These are phyloP conservation scores for Chaetomium sp. DNA, from an alignment of 2,329 filamentous ascomycete species.

Conservation along the genomic window DNA sequence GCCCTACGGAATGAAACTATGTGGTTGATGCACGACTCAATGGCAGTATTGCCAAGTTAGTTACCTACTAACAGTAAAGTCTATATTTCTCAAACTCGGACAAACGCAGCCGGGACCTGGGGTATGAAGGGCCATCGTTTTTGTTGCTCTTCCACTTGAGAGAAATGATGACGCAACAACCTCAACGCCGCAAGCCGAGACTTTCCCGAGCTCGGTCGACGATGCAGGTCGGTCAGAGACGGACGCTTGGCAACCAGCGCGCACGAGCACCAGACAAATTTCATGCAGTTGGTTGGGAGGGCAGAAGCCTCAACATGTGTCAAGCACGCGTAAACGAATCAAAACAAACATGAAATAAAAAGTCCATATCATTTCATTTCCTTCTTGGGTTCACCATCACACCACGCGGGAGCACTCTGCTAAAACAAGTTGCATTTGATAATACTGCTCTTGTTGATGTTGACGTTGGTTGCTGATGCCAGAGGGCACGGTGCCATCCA, in stretches of 20 bases:
- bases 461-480: background rate
- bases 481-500: background rate
- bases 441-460: too few relatives aligned
- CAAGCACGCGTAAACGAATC: background rate
- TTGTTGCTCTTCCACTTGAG: too few relatives aligned
- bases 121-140: too few relatives aligned
- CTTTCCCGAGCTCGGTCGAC: background rate
- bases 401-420: background rate
- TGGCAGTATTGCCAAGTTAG: too few relatives aligned
- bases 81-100: too few relatives aligned
- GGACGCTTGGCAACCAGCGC: background rate
- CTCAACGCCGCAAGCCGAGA: background rate
- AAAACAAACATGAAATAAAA: background rate
- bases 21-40: too few relatives aligned
- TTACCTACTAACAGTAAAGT: too few relatives aligned
- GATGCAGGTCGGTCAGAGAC: background rate
- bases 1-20: background rate
- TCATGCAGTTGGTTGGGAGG: background rate
- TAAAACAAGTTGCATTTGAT: slow-evolving; percentile 1
- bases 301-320: background rate
- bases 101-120: too few relatives aligned
- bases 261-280: background rate
- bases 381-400: background rate
- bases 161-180: background rate
- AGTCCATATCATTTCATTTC: background rate